These are phyloP conservation scores for Dichotomocladium elegans DNA, from an alignment of 371 early-diverging fungal species.

Conservation along the genomic window DNA sequence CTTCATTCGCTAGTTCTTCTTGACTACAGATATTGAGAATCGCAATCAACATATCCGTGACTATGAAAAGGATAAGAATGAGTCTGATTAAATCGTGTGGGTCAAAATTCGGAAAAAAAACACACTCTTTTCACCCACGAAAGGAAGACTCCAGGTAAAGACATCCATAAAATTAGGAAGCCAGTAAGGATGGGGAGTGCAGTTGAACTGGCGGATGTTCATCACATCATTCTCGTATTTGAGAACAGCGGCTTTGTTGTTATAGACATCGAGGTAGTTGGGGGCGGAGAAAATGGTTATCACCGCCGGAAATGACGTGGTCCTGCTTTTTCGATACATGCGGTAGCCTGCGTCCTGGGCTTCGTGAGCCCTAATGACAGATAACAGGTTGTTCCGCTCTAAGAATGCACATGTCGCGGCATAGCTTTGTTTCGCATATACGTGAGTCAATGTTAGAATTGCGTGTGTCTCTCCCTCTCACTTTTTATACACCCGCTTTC, in stretches of 20 bases:
- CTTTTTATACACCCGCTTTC: neutral
- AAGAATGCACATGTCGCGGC: constrained; percentile 90
- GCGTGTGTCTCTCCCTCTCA: neutral
- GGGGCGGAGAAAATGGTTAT: constrained; percentile 98
- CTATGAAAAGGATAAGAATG: constrained; percentile 40
- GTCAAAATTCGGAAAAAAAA: neutral
- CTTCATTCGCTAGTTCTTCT: constrained; percentile 53
- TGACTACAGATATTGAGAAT: constrained; percentile 90
- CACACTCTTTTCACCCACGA: constrained; percentile 96
- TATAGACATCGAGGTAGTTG: constrained; percentile 96
- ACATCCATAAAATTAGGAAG: constrained; percentile 97
- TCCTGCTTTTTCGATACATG: constrained; percentile 92
- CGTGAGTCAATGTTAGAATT: neutral
- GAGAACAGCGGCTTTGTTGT: constrained; percentile 96
- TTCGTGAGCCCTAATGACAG: constrained; percentile 97
- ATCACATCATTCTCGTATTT: constrained; percentile 96
- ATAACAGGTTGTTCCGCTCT: constrained; percentile 88
- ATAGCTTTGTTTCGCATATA: no score
- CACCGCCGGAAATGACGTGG: constrained; percentile 92
- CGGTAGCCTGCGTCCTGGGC: constrained; percentile 94
- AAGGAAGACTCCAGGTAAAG: constrained; percentile 98
- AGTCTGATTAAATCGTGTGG: neutral
- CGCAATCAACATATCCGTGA: constrained; percentile 91
- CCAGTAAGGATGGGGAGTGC: constrained; percentile 96
- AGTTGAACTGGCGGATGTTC: constrained; percentile 90